Base-by-base conservation (phyloP, 768 basidiomycete genomes). In the Lactarius tabidus region DNA sequence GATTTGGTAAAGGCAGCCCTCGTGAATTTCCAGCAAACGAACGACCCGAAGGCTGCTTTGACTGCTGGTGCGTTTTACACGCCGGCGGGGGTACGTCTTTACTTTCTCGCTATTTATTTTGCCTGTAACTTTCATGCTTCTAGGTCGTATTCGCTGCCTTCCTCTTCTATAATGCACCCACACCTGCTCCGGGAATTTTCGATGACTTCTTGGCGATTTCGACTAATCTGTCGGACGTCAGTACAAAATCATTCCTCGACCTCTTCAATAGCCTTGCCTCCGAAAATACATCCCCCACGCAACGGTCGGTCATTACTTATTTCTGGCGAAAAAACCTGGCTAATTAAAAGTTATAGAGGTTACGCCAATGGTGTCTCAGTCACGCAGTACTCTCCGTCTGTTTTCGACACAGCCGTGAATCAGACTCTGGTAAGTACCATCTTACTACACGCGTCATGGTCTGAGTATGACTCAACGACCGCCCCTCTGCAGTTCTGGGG, bases 181-280 rank as follows among this genome's bases (percentile, higher is more conserved):
- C 45, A 26, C 45, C 45, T 12, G 3, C 23, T 1, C 31, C 3
- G 1, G 69, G 69, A 3, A 56, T 66, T 20, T 71, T 71, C 36
- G 62, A 70, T 20, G 64, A 67, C 23, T 60, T 71, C 26, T 38
- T 70, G 29, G 67, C 57, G 39, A 57, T 70, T 20, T n/a, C 67
- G 0, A 18, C 48, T 17, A 39, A 56, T n/a, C 20, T 39, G 28
- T 38, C 20, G 1, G 56, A 61, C 17, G 57, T 66, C 18, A 7
- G 23, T 8, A 54, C 68, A 9, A 48, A 38, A 20, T 62, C 57
- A 6, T 48, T 48, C 12, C n/a, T 14, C 26, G 23, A 26, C n/a
- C 6, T 23, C 12, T n/a, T 60, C 45, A 41, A 2, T 10, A 48
- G 20, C 20, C 15, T 62, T 17, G 0, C 12, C 10, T 41, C 7